Evolutionary conservation across 2,329 filamentous ascomycete species (phyloP).

Genomic region (Exophiala viscosa): DNA sequence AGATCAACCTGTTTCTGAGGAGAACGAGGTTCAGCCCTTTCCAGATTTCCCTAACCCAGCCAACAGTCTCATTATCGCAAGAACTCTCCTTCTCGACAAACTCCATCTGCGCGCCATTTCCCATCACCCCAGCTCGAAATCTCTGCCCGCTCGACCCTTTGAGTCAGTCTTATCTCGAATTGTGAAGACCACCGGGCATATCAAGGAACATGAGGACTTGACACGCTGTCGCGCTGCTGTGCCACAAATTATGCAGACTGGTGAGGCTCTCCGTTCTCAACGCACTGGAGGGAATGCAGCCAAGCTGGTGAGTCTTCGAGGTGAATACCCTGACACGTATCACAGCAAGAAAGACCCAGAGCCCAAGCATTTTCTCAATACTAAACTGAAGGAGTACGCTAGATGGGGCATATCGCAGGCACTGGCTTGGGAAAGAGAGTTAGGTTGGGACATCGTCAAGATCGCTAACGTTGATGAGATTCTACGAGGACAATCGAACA

Average conservation of each 20-base stretch:
- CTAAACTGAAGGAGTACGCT: background rate
- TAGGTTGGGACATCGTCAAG: background rate
- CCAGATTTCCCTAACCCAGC: conserved; percentile 2
- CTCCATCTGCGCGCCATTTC: background rate
- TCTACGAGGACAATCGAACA: background rate
- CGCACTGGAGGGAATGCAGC: conserved; percentile 1
- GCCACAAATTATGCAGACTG: background rate
- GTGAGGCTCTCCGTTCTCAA: background rate
- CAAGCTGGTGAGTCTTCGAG: background rate
- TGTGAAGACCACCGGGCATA: background rate
- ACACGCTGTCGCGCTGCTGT: background rate
- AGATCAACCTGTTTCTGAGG: background rate
- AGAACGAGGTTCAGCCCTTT: conserved; percentile 2
- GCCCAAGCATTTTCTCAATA: conserved; percentile 1
- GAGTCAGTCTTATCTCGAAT: conserved; percentile 3
- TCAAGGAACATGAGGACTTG: conserved; percentile 6
- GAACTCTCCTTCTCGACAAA: conserved; percentile 1
- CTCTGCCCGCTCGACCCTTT: background rate
- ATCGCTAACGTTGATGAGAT: too few relatives aligned
- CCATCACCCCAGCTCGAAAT: too few relatives aligned
- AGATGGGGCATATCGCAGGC: conserved; percentile 2
- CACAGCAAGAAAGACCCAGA: background rate
- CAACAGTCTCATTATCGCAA: conserved; percentile 6
- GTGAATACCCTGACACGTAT: background rate
- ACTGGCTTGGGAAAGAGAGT: background rate